phyloP scores from a whole-genome alignment of 306 rosid genomes.

The Delonix regia region DNA sequence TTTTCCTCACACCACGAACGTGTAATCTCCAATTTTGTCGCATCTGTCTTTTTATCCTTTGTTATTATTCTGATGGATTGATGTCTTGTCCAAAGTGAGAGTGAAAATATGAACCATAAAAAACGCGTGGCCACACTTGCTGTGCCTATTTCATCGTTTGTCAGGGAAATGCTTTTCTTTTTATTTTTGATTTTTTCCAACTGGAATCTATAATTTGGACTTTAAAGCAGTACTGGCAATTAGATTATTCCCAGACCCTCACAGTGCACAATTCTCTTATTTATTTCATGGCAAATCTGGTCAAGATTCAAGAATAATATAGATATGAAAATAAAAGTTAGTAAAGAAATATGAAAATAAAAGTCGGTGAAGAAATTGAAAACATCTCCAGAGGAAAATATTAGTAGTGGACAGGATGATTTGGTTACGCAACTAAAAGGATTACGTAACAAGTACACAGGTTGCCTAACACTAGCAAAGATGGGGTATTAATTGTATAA shows the following conservation, averaged over 20 bases:
- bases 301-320: neutral
- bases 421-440: too few species aligned
- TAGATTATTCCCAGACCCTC: neutral
- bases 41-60: neutral
- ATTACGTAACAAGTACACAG: too few species aligned
- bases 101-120: neutral
- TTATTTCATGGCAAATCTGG: neutral
- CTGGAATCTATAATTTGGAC: neutral
- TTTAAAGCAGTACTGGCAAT: neutral
- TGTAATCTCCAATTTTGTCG: constrained; percentile 28
- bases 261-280: neutral
- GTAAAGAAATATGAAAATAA: neutral
- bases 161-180: neutral
- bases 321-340: neutral
- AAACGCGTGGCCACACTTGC: neutral
- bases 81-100: neutral
- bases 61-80: neutral
- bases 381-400: neutral
- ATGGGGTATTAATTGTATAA: too few species aligned
- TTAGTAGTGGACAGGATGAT: too few species aligned
- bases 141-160: neutral
- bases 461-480: too few species aligned
- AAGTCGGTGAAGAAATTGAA: neutral
- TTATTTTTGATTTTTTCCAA: neutral
- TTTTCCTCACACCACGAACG: constrained; percentile 26